Percentiles rank a stretch among this genome's conserved stretches.
Conservation (phyloP, 352 stramenopile genomes). For the Pythium insidiosum region DNA sequence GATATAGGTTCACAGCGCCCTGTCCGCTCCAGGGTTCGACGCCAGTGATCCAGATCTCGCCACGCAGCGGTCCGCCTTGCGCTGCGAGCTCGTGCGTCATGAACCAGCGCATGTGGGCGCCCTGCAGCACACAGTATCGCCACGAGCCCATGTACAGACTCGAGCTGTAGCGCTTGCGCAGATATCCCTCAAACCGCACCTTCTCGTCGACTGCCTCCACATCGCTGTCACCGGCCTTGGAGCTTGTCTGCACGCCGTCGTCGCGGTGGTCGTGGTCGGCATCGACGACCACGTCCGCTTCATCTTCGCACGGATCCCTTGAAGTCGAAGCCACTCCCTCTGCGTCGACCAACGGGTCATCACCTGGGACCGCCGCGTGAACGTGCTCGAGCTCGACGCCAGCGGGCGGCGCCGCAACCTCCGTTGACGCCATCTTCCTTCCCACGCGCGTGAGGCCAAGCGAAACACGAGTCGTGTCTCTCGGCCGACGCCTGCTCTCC, state of each 20-base stretch:
- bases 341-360: too few species aligned
- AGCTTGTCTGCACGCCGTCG: too few species aligned
- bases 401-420: too few species aligned
- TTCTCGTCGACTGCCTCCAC: slow-evolving; percentile 5
- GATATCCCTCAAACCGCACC: slow-evolving; percentile 30
- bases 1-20: slow-evolving; percentile 36
- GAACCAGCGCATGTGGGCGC: slow-evolving; percentile 59
- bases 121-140: slow-evolving; percentile 61
- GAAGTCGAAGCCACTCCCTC: too few species aligned
- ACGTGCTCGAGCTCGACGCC: too few species aligned
- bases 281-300: background rate
- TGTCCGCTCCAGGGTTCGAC: slow-evolving; percentile 56
- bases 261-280: background rate
- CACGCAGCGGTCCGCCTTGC: slow-evolving; percentile 36
- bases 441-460: too few species aligned
- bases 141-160: slow-evolving; percentile 74
- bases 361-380: too few species aligned
- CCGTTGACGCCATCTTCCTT: too few species aligned
- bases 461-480: too few species aligned
- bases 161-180: slow-evolving; percentile 61
- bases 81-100: slow-evolving; percentile 42
- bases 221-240: too few species aligned
- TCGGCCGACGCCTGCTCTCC: too few species aligned
- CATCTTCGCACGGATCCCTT: background rate
- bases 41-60: slow-evolving; percentile 48